phyloP scores from a whole-genome alignment of 345 rosid genomes.

The Hibiscus tridactylites region DNA sequence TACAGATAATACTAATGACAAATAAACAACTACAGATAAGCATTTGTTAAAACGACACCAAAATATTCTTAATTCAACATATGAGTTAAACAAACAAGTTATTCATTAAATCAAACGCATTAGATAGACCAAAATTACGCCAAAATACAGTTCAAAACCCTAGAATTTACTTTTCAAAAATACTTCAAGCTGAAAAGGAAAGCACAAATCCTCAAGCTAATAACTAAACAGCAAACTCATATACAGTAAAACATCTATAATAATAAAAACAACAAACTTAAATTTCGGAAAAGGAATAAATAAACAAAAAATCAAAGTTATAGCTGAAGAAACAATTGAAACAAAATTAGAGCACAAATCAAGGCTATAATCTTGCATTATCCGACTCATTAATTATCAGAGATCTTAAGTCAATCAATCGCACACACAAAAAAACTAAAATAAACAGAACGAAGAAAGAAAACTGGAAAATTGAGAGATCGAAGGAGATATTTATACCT shows the following conservation, averaged over 20 bases:
- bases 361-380: constrained; percentile 7
- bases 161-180: constrained; percentile 6
- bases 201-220: background rate
- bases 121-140: background rate
- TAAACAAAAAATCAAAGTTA: background rate
- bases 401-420: constrained; percentile 22
- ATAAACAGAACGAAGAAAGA: background rate
- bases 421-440: background rate
- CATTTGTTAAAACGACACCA: background rate
- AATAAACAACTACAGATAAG: background rate
- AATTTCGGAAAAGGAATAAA: background rate
- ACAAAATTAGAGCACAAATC: background rate
- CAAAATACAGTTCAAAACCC: constrained; percentile 6
- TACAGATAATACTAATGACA: background rate
- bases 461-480: constrained; percentile 3
- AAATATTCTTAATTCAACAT: background rate
- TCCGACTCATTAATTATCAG: constrained; percentile 6
- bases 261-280: background rate
- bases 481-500: constrained; percentile 32
- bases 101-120: background rate
- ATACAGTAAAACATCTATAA: constrained; percentile 1
- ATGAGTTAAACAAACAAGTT: background rate
- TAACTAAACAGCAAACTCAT: background rate
- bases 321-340: constrained; percentile 4
- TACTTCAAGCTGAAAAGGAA: background rate